Evolutionary conservation across 176 grass and related monocot genomes (phyloP).

Genomic region (Oryza glumipatula): DNA sequence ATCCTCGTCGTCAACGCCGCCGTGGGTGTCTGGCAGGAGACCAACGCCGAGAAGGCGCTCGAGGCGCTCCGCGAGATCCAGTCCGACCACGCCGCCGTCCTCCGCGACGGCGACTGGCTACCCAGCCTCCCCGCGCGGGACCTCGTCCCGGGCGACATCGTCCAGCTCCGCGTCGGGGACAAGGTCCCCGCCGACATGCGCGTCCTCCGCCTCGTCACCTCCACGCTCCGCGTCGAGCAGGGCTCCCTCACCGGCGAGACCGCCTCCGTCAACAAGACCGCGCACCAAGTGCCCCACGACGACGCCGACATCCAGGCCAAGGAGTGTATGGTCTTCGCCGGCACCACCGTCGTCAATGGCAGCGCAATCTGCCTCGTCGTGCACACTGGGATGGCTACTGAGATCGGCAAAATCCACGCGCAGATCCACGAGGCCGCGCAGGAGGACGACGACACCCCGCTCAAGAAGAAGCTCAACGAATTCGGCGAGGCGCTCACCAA

Average conservation of each 20-base stretch:
- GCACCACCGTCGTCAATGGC: slow-evolving; percentile 91
- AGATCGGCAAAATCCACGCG: slow-evolving; percentile 92
- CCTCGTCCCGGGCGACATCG: slow-evolving; percentile 83
- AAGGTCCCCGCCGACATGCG: slow-evolving; percentile 95
- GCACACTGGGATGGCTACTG: slow-evolving; percentile 83
- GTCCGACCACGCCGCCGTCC: slow-evolving; percentile 74
- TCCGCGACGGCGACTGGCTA: slow-evolving; percentile 57
- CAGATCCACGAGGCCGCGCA: slow-evolving; percentile 92
- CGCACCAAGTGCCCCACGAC: slow-evolving; percentile 42
- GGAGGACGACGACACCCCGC: slow-evolving; percentile 84
- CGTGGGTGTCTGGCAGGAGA: slow-evolving; percentile 93
- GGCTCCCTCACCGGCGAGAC: slow-evolving; percentile 92
- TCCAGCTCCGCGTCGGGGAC: slow-evolving; percentile 75
- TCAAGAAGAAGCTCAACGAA: slow-evolving; percentile 97
- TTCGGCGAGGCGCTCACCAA: slow-evolving; percentile 86
- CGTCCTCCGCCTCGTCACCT: slow-evolving; percentile 64
- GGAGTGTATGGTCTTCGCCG: slow-evolving; percentile 89
- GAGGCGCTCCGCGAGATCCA: slow-evolving; percentile 88
- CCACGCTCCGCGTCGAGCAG: slow-evolving; percentile 86
- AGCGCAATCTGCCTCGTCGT: slow-evolving; percentile 79
- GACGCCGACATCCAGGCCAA: slow-evolving; percentile 94
- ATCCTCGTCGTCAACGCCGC: slow-evolving; percentile 91
- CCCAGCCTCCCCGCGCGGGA: slow-evolving; percentile 59
- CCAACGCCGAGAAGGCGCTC: slow-evolving; percentile 87
- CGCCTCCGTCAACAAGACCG: slow-evolving; percentile 82